A percentile compares a stretch with the other conserved stretches of the same genome.
phyloP scores from a whole-genome alignment of 202 grass and related monocot species.

The Elaeis oleifera region DNA sequence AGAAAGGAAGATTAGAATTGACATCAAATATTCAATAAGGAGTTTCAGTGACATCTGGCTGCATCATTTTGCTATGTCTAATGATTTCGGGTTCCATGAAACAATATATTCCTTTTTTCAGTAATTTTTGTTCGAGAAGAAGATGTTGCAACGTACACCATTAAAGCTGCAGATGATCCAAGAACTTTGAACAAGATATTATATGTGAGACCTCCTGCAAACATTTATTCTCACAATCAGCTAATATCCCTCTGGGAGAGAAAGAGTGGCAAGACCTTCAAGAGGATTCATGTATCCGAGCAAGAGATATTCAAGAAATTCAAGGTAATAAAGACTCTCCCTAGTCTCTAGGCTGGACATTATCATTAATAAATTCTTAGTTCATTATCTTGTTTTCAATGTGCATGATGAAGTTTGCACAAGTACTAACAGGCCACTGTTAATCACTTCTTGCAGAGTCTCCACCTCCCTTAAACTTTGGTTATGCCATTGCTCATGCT shows the following conservation, averaged over 20 bases:
- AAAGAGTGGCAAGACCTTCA: conserved; percentile 25
- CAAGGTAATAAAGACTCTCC: conserved; percentile 13
- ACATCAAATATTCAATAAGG: no score
- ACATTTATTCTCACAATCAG: conserved; percentile 22
- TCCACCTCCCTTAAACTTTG: no score
- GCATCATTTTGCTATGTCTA: no score
- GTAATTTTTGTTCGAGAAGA: conserved; percentile 28
- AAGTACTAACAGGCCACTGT: no score
- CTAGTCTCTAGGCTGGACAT: no score
- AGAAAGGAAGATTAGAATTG: no score
- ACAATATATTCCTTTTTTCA: neutral
- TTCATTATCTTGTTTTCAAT: no score
- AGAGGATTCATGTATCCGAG: conserved; percentile 23
- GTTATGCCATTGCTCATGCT: conserved; percentile 15
- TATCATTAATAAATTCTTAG: no score
- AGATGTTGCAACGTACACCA: conserved; percentile 23
- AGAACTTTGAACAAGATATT: conserved; percentile 33
- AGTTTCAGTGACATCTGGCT: no score
- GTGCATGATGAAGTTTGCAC: no score
- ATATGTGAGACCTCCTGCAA: conserved; percentile 23
- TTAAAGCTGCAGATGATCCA: conserved; percentile 35
- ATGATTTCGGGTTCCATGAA: no score
- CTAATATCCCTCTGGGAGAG: conserved; percentile 27
- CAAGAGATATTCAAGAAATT: conserved; percentile 31
- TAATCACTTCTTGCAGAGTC: no score